Evolutionary conservation across 2,329 filamentous ascomycete species (phyloP), one percentile per base, ranked within the genome.

Genomic region (Sporothrix variecibatus): DNA sequence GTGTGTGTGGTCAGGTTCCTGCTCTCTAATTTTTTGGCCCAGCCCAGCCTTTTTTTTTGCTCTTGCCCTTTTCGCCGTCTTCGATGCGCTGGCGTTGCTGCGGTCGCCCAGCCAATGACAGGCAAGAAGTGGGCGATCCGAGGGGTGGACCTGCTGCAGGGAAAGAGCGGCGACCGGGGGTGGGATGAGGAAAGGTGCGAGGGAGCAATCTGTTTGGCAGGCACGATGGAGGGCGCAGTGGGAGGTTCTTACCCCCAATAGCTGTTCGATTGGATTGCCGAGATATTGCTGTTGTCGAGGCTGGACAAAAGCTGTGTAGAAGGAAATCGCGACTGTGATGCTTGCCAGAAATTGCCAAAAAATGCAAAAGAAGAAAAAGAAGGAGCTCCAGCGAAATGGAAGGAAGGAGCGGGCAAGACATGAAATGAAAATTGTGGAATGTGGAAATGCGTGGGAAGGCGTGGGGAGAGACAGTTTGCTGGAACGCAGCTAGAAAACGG

Each of bases 31-130:
- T 26, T 34, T 70, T 72, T 72, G 65, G 20, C 40, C 51, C 62
- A 58, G 62, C 51, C 67, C 53, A 73, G 62, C 72, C 20, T 65
- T 73, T 73, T 74, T 73, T 74, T 74, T 53, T 58, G 60, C 64
- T 76, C 72, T 75, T 72, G 71, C 58, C 40, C 43, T 72, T 68
- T 73, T 72, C 53, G 74, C 75, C 60, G 69, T 70, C 60, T 74
- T 75, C 65, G 77, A 78, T 78, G 77, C 77, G 77, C 73, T 78
- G 77, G 76, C 77, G 75, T 64, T 78, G 76, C 75, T 76, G 74
- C 72, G 62, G 75, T 68, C 73, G 53, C 71, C 73, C 64, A 75
- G 75, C 77, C 77, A 78, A 78, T 78, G 71, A 72, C 38, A 72
- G 70, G 8, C 26, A 69, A 75, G 75, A 77, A 72, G 23, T 49